phyloP scores from a whole-genome alignment of 1,284 basidiomycete genomes.

The Apiotrichum domesticum region DNA sequence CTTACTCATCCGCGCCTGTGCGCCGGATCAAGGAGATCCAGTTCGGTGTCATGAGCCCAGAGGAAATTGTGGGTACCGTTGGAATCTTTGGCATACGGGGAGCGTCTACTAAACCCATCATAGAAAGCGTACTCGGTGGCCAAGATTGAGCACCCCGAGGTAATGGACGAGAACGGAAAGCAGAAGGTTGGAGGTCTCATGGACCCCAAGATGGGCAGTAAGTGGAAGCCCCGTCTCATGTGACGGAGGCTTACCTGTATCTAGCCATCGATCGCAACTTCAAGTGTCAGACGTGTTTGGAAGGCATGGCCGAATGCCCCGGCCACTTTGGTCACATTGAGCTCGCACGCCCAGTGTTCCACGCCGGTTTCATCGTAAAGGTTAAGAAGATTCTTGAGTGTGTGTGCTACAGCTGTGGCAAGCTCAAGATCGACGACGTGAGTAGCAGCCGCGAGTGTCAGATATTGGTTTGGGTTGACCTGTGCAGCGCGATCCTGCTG shows the following conservation, averaged over 20 bases:
- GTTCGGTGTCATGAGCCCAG: conserved; percentile 98
- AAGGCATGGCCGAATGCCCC: conserved; percentile 96
- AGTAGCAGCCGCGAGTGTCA: conserved; percentile 50
- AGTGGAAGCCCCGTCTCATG: conserved; percentile 26
- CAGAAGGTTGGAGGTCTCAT: conserved; percentile 89
- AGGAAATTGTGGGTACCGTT: conserved; percentile 82
- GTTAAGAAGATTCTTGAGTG: conserved; percentile 99
- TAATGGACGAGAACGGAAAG: conserved; percentile 91
- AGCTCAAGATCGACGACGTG: conserved; percentile 92
- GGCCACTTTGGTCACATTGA: conserved; percentile 99
- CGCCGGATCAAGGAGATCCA: conserved; percentile 96
- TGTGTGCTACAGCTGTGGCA: conserved; percentile 97
- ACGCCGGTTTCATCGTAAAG: conserved; percentile 96
- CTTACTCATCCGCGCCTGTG: conserved; percentile 86
- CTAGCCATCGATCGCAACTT: conserved; percentile 90
- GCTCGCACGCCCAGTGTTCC: conserved; percentile 90
- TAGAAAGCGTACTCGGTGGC: conserved; percentile 97
- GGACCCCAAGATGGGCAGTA: conserved; percentile 92
- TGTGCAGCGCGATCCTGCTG: conserved; percentile 66
- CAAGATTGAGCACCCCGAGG: conserved; percentile 96
- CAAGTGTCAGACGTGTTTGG: conserved; percentile 99
- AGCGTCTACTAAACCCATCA: conserved; percentile 13
- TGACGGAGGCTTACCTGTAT: conserved; percentile 22
- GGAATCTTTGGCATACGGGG: not conserved
- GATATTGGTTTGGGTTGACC: not conserved